A percentile compares a stretch with the other conserved stretches of the same genome.
Evolutionary conservation across 495 filamentous ascomycete species (phyloP).

Genomic region (Xanthoparmelia taractica): DNA sequence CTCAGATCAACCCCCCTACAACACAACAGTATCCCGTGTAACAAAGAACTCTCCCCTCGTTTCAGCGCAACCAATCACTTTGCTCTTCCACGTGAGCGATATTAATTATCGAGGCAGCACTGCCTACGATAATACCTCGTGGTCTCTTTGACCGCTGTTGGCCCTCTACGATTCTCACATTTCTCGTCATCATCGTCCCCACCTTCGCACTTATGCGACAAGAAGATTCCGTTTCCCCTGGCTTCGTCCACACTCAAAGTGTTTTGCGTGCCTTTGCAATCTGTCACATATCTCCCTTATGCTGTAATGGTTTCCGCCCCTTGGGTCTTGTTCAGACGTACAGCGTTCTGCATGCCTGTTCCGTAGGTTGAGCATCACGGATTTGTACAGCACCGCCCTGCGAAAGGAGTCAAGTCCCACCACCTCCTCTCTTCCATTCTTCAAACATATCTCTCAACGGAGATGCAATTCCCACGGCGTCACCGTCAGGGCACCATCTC

Average conservation of each 20-base stretch:
- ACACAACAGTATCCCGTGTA: background rate
- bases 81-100: background rate
- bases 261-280: background rate
- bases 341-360: conserved; percentile 1
- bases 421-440: background rate
- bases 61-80: background rate
- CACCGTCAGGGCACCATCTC: background rate
- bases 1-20: background rate
- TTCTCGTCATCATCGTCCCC: background rate
- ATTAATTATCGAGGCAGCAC: background rate
- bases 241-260: background rate
- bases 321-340: background rate
- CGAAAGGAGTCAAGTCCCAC: background rate
- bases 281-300: background rate
- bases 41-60: background rate
- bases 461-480: background rate
- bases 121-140: background rate
- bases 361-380: background rate
- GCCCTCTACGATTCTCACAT: background rate
- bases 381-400: background rate
- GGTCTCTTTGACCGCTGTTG: background rate
- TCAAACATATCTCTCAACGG: background rate
- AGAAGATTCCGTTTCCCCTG: background rate
- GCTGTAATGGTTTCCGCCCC: background rate
- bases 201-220: background rate